Evolutionary conservation across 345 rosid species (phyloP).

Genomic region (Corymbia maculata): DNA sequence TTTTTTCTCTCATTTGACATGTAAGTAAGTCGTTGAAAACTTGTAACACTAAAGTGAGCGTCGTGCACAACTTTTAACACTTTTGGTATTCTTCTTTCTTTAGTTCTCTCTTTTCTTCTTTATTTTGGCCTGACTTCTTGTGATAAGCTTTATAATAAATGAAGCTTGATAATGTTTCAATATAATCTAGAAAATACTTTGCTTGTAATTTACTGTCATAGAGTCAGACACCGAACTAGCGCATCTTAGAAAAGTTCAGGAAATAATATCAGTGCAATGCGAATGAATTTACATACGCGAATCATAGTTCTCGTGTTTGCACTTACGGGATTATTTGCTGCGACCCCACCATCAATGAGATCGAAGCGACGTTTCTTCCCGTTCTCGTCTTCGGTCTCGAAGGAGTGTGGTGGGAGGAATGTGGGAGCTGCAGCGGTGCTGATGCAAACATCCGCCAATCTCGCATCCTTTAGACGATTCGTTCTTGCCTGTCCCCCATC

Average conservation of each 20-base stretch:
- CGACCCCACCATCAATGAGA: constrained; percentile 20
- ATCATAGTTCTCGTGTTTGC: neutral
- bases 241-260: neutral
- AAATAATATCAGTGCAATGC: neutral
- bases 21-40: too few species aligned
- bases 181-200: neutral
- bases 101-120: neutral
- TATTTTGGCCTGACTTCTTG: neutral
- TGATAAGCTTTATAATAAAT: neutral
- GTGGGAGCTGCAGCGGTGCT: constrained; percentile 20
- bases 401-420: constrained; percentile 7
- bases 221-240: neutral
- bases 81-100: too few species aligned
- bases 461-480: constrained; percentile 6
- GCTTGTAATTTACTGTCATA: neutral
- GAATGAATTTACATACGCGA: neutral
- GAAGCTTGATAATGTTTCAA: neutral
- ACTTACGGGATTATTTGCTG: constrained; percentile 17
- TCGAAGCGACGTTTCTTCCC: neutral
- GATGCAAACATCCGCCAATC: constrained; percentile 11
- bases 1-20: too few species aligned
- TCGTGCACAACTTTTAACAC: too few species aligned
- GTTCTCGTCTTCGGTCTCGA: neutral
- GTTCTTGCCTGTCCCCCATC: neutral
- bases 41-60: too few species aligned